Evolutionary conservation across 75 land plant species (phyloP).

Genomic region (Adiantum capillusveneris): DNA sequence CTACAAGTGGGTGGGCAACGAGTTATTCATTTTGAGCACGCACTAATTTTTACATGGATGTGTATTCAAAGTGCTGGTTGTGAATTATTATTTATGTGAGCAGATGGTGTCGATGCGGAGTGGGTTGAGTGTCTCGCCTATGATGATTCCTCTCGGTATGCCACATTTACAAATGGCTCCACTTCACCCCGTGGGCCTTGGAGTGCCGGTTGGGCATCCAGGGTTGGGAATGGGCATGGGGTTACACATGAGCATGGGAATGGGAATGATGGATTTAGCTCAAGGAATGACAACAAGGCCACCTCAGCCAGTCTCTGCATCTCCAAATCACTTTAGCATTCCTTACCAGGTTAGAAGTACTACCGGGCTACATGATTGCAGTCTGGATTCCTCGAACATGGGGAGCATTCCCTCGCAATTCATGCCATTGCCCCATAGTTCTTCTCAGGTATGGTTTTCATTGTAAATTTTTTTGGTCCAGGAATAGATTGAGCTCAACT

Average conservation of each 20-base stretch:
- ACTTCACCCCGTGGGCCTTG: slow-evolving; percentile 21
- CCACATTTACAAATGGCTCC: slow-evolving; percentile 42
- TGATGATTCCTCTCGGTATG: slow-evolving; percentile 32
- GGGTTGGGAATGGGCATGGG: slow-evolving; percentile 20
- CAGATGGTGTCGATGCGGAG: slow-evolving; percentile 66
- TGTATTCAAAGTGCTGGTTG: no score
- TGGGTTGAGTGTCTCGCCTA: slow-evolving; percentile 45
- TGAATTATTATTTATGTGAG: no score
- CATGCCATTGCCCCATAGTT: slow-evolving; percentile 1
- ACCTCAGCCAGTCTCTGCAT: slow-evolving; percentile 11
- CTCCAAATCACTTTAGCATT: background rate
- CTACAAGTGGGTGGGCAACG: slow-evolving; percentile 10
- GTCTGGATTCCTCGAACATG: slow-evolving; percentile 11
- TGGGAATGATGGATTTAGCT: slow-evolving; percentile 5
- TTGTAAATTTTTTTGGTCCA: no score
- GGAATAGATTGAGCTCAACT: no score
- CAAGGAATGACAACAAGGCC: slow-evolving; percentile 6
- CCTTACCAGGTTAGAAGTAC: slow-evolving; percentile 5
- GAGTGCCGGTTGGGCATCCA: slow-evolving; percentile 18
- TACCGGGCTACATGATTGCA: slow-evolving; percentile 8
- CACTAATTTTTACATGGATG: no score
- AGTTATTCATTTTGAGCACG: background rate
- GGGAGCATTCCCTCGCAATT: slow-evolving; percentile 12
- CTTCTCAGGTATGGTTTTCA: no score
- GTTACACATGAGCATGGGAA: slow-evolving; percentile 5